phyloP scores from a whole-genome alignment of 208 protist genomes.

The Trypanosoma avium region DNA sequence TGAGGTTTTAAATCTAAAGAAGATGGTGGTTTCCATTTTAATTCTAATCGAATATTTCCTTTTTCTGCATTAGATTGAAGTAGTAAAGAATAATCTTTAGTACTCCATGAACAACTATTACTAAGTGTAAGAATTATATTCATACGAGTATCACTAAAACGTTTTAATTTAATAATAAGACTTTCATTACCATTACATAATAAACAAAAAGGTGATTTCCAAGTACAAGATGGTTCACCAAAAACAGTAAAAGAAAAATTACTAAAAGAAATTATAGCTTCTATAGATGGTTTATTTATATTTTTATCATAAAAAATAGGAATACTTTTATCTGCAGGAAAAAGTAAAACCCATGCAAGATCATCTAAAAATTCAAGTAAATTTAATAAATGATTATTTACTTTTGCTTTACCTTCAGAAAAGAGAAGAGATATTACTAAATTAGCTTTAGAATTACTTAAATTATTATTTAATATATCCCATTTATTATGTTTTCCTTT shows the following conservation, averaged over 20 bases:
- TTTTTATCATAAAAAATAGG: constrained; percentile 13
- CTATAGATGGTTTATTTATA: constrained; percentile 4
- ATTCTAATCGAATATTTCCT: neutral
- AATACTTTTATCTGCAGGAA: neutral
- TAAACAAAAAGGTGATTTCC: constrained; percentile 12
- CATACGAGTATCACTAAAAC: constrained; percentile 22
- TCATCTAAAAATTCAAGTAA: constrained; percentile 23
- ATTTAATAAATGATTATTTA: constrained; percentile 4
- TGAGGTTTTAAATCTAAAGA: neutral
- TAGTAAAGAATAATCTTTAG: constrained; percentile 7
- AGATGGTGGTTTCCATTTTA: constrained; percentile 15
- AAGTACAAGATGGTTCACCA: constrained; percentile 13
- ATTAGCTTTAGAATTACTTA: constrained; percentile 1
- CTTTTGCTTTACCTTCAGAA: constrained; percentile 2
- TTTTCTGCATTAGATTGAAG: neutral
- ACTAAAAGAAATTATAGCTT: constrained; percentile 4
- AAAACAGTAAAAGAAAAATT: constrained; percentile 22
- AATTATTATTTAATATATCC: neutral
- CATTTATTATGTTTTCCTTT: neutral
- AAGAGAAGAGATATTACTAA: neutral
- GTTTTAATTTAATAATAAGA: constrained; percentile 10
- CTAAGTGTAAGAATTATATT: neutral
- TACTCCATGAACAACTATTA: neutral
- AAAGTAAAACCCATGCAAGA: neutral
- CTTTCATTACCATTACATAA: constrained; percentile 5